Evolutionary conservation across 2,329 filamentous ascomycete species (phyloP).

Genomic region (Exophiala oligosperma): DNA sequence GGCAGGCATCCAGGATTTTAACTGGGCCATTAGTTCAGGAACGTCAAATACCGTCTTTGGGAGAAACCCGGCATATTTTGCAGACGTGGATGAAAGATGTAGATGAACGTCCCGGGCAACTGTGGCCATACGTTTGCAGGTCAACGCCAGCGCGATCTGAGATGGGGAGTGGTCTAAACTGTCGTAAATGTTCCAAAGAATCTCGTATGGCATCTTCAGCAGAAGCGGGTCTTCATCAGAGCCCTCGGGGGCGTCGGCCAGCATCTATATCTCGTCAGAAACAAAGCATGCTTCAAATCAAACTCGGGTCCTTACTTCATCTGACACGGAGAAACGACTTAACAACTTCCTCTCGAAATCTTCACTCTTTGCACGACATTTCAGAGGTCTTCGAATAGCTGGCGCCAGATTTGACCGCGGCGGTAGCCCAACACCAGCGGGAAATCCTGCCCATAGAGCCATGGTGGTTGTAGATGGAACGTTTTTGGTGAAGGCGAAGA

Average conservation of each 20-base stretch:
- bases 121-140: constrained; percentile 29
- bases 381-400: constrained; percentile 12
- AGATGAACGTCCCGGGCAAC: constrained; percentile 23
- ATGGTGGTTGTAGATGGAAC: not conserved
- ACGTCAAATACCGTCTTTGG: constrained; percentile 28
- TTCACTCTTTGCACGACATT: constrained; percentile 21
- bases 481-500: not conserved
- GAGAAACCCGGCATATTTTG: constrained; percentile 29
- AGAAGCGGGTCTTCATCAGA: constrained; percentile 10
- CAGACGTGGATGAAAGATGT: constrained; percentile 18
- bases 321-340: constrained; percentile 17
- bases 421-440: constrained; percentile 8
- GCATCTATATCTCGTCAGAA: constrained; percentile 7
- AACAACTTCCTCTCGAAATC: constrained; percentile 28
- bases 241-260: not conserved
- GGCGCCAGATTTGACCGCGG: not conserved
- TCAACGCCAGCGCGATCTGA: constrained; percentile 27
- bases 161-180: constrained; percentile 25
- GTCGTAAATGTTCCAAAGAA: constrained; percentile 25
- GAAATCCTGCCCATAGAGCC: constrained; percentile 24
- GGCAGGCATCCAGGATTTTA: constrained; percentile 26
- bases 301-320: constrained; percentile 13
- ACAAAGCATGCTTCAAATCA: not conserved
- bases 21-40: constrained; percentile 27
- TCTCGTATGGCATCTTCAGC: constrained; percentile 27